These are phyloP conservation scores for Nitzschia inconspicua DNA, from an alignment of 108 stramenopile species.

Conservation along the genomic window DNA sequence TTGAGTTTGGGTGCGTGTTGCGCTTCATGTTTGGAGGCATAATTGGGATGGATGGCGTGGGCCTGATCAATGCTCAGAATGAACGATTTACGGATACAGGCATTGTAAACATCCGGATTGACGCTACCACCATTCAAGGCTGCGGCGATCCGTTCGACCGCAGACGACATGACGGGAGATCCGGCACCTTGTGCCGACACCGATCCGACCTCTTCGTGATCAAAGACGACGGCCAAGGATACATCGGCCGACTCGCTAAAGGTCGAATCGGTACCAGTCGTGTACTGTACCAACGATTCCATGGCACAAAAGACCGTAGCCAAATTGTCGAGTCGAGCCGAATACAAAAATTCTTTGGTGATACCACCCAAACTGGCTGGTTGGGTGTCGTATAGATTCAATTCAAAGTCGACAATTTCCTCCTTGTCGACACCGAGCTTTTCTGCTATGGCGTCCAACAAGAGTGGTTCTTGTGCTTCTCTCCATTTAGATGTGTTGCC, in stretches of 20 bases:
- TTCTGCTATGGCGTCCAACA: slow-evolving; percentile 77
- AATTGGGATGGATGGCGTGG: slow-evolving; percentile 95
- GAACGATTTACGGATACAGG: slow-evolving; percentile 67
- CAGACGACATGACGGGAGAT: slow-evolving; percentile 87
- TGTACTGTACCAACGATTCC: slow-evolving; percentile 54
- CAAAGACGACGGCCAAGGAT: slow-evolving; percentile 80
- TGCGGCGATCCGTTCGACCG: slow-evolving; percentile 64
- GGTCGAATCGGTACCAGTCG: slow-evolving; percentile 24
- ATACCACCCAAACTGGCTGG: slow-evolving; percentile 88
- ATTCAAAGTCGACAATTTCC: slow-evolving; percentile 92
- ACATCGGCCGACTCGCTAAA: slow-evolving; percentile 43
- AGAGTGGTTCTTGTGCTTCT: slow-evolving; percentile 76
- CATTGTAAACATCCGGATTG: slow-evolving; percentile 45
- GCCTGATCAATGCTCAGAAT: slow-evolving; percentile 89
- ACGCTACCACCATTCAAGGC: slow-evolving; percentile 58
- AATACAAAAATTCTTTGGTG: slow-evolving; percentile 85
- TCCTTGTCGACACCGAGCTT: slow-evolving; percentile 60
- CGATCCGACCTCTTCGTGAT: slow-evolving; percentile 96
- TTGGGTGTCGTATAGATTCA: slow-evolving; percentile 93
- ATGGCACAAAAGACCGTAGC: slow-evolving; percentile 81
- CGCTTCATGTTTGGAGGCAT: slow-evolving; percentile 85
- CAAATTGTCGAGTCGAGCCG: slow-evolving; percentile 93
- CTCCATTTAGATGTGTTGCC: slow-evolving; percentile 40
- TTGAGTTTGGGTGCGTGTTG: slow-evolving; percentile 85
- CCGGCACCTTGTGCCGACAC: slow-evolving; percentile 83